Evolutionary conservation across 140 eudicot species (phyloP), one percentile per base, ranked within the genome.

Genomic region (Anethum foeniculum): DNA sequence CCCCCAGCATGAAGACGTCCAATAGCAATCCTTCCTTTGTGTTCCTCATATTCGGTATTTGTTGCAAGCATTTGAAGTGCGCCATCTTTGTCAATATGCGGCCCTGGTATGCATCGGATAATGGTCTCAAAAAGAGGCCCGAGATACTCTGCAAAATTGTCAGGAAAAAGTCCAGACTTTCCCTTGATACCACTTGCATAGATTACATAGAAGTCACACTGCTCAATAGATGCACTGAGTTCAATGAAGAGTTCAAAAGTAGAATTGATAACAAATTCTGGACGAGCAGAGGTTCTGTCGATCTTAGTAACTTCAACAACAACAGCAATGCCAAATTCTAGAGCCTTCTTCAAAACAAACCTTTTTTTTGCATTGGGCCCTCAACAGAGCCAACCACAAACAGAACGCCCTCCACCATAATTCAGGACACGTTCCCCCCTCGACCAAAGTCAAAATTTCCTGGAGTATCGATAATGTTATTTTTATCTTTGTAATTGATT

Each of bases 341-440:
- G 91, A 86, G 98, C 98, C 84, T 94, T 94, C 87, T 94, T 94
- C 81, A 94, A 85, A 47, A 94, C 98, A 86, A 94, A 94, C 88
- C 98, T 89, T 81, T 92, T 80, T 94, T 96, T 36, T 97, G 98
- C 98, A 94, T 94, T 60, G 98, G 98, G 74, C 98, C 98, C 88
- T 94, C 98, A 68, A 94, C 98, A 43, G 99, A n/a, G n/a, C 56
- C 80, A 87, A 94, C 98, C 97, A 94, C 98, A 88, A 94, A 77
- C 62, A 94, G 91, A 86, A 94, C 85, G 58, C 98, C 98, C 83
- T 94, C 98, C 41, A 94, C 98, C 98, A 94, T 94, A 81, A n/a
- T 94, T 94, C 54, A 94, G 94, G 68, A 94, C 90, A 69, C 97
- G 98, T 83, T 94, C 98, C n/a, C n/a, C n/a, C n/a, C n/a, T n/a